Evolutionary conservation across 73 alveolate genomes (phyloP), one percentile per base, ranked within the genome.

Genomic region (Urostyla sp.): DNA sequence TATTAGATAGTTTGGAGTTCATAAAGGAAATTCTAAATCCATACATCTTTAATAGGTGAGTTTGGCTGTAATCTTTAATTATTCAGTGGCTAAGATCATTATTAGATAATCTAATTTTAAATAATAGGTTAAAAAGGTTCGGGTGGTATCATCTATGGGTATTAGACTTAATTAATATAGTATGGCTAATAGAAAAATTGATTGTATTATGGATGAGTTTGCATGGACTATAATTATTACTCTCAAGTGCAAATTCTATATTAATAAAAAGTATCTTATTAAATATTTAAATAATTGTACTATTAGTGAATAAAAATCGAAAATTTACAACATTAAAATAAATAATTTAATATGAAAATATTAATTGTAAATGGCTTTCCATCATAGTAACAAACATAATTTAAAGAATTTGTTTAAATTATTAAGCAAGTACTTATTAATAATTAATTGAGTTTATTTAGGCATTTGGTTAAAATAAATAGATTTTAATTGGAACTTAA

Each of bases 361-460:
- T 60, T 87, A 1, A 79, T 87, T 0, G 90, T 87, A 15, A 80
- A 87, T 74, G 94, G 84, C 53, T 87, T 67, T 61, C 23, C 55
- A 13, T 46, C 88, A 8, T 67, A 52, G 43, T 83, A 88, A 8
- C 13, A 38, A 44, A 44, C 30, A 0, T 51, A 63, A 31, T 81
- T 53, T 54, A 20, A 27, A 44, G 60, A 20, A 16, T 87, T 87
- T 34, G 85, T 61, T 24, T 67, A 87, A 20, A 37, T 50, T 43
- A 63, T 87, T 36, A 67, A 61, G 36, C 56, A 54, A 26, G 90
- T 84, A 13, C 59, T 0, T 37, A 23, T 31, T 48, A 58, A 44
- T 84, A 81, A 37, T 31, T 53, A 27, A 20, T 40, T 4, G 21
- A 40, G 27, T 27, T 34, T 35, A 2, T 20, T 5, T 53, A 59